These are phyloP conservation scores for Paramecium octaurelia DNA, from an alignment of 73 alveolate species.

Conservation along the genomic window DNA sequence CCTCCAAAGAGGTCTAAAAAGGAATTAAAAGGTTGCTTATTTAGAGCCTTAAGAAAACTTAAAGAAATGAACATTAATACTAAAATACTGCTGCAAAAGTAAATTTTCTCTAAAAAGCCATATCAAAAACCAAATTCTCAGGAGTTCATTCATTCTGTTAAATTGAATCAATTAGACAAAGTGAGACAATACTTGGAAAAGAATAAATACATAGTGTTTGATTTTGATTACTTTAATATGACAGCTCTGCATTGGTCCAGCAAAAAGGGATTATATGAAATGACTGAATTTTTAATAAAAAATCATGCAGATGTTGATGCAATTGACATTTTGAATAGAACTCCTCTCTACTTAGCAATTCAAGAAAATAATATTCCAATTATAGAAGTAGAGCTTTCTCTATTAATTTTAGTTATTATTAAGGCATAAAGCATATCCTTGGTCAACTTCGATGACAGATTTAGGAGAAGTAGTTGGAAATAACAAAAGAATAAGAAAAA, in stretches of 20 bases:
- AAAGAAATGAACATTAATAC: background rate
- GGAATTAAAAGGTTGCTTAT: background rate
- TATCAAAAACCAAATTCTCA: background rate
- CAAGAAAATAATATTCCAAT: background rate
- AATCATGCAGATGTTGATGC: conserved; percentile 28
- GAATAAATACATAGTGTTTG: background rate
- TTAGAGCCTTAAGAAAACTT: background rate
- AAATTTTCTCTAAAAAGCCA: background rate
- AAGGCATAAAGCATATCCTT: background rate
- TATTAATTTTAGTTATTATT: background rate
- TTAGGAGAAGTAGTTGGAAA: background rate
- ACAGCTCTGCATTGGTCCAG: background rate
- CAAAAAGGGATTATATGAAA: background rate
- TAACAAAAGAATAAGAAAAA: background rate
- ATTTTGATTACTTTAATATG: background rate
- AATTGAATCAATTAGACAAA: background rate
- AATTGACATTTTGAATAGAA: background rate
- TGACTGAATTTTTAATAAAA: background rate
- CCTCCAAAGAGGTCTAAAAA: background rate
- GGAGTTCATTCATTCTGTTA: background rate
- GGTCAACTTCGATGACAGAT: background rate
- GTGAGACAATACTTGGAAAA: background rate
- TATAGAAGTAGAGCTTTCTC: background rate
- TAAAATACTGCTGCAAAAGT: background rate
- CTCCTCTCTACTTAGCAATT: background rate